These are phyloP conservation scores for Cytospora piceae DNA, from an alignment of 2,329 filamentous ascomycete species.

Conservation along the genomic window DNA sequence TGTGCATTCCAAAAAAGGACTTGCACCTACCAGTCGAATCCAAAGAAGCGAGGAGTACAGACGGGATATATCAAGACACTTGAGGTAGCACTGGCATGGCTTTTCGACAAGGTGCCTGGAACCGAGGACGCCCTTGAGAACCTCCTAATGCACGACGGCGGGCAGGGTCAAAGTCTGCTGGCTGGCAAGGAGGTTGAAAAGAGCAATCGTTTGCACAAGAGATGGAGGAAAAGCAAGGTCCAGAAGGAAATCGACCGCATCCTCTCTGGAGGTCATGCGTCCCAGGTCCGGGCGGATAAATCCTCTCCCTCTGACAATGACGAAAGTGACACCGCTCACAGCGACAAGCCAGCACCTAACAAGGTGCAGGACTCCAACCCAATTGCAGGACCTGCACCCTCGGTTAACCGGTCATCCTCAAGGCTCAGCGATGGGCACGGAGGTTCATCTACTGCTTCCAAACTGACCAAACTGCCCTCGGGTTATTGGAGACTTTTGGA, in stretches of 20 bases:
- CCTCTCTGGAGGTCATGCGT: slow-evolving; percentile 51
- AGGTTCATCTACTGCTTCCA: not conserved
- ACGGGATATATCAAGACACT: slow-evolving; percentile 79
- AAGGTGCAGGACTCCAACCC: slow-evolving; percentile 1
- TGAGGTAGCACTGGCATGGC: slow-evolving; percentile 69
- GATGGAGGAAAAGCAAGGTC: slow-evolving; percentile 66
- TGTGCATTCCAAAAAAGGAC: slow-evolving; percentile 65
- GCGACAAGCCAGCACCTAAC: slow-evolving; percentile 13
- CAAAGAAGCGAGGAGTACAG: slow-evolving; percentile 77
- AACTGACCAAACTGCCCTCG: slow-evolving; percentile 46
- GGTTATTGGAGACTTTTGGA: slow-evolving; percentile 67
- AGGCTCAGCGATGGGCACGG: not conserved
- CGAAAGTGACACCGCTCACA: slow-evolving; percentile 35
- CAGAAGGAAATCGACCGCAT: slow-evolving; percentile 66
- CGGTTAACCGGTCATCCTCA: not conserved
- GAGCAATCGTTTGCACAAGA: slow-evolving; percentile 61
- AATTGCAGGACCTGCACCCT: slow-evolving; percentile 1
- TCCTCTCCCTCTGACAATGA: slow-evolving; percentile 39
- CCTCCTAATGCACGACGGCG: slow-evolving; percentile 52
- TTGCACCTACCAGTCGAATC: slow-evolving; percentile 73
- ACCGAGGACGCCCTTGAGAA: slow-evolving; percentile 61
- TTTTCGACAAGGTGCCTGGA: slow-evolving; percentile 65
- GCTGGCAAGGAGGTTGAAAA: slow-evolving; percentile 55
- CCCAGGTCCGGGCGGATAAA: slow-evolving; percentile 39
- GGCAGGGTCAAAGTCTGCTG: slow-evolving; percentile 50